Percentiles rank a stretch among this genome's conserved stretches.
Evolutionary conservation across 257 asterid species (phyloP).

Genomic region (Ligustrum vulgare): DNA sequence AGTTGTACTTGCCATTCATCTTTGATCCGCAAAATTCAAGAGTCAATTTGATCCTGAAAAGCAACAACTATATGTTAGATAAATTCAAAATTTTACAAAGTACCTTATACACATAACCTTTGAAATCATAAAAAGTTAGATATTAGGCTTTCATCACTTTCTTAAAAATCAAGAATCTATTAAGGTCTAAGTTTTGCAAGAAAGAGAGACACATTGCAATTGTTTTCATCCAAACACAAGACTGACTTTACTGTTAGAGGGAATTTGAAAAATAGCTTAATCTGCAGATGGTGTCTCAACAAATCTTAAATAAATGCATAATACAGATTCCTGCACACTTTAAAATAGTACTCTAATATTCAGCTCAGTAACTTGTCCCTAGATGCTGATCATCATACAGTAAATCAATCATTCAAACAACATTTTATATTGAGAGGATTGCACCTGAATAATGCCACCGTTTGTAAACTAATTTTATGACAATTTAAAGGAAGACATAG

Average conservation of each 20-base stretch:
- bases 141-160: no score
- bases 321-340: background rate
- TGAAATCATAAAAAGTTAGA: no score
- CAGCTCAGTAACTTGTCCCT: background rate
- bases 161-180: conserved; percentile 70
- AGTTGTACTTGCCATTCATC: no score
- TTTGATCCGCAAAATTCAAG: no score
- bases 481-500: background rate
- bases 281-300: conserved; percentile 44
- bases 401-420: background rate
- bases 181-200: conserved; percentile 49
- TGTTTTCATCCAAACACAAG: conserved; percentile 52
- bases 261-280: conserved; percentile 21
- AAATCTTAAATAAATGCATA: conserved; percentile 6
- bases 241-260: conserved; percentile 16
- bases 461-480: background rate
- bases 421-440: background rate
- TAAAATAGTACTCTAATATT: conserved; percentile 1
- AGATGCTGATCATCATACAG: conserved; percentile 7
- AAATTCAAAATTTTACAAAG: no score
- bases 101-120: no score
- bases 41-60: no score
- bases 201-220: conserved; percentile 80
- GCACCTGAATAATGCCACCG: background rate
- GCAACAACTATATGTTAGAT: no score